Base-by-base conservation (phyloP, 148 eudicot genomes). In the Spergularia bocconei region DNA sequence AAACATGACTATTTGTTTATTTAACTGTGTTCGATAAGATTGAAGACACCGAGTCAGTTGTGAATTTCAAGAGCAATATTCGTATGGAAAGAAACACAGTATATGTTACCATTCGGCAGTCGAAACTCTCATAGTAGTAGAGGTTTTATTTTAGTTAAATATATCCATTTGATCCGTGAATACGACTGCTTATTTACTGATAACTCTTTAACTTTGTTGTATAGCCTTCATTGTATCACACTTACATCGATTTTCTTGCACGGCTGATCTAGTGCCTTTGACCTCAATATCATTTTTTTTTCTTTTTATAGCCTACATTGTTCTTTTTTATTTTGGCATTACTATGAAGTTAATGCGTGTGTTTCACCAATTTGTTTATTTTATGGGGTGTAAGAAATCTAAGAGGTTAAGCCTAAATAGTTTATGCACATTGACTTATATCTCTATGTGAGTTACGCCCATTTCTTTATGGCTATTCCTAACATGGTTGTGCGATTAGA, bases 91-190 rank as follows among this genome's bases (percentile, higher is more conserved):
- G 51, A 33, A 62, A 20, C 0, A 7, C 54, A 63, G 39, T 78
- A 21, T 71, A 63, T 25, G 12, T 44, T 47, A 60, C n/a, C 61
- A n/a, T 59, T 73, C 59, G 79, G 68, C 73, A 76, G 70, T 36
- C 15, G 19, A 20, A 51, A 77, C 69, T 63, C 70, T 8, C 72
- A 25, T 14, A 44, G 15, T 64, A 39, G 20, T n/a, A 36, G 17
- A 41, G 12, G 47, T 55, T 78, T 44, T 33, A 56, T 55, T 38
- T 56, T 51, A 44, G 56, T 56, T 65, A 41, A 72, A n/a, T 33
- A 47, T 19, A 12, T 25, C 23, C 25, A 23, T 38, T 47, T 23
- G 3, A n/a, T 38, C 76, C 80, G 48, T 66, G 47, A 65, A 65
- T 44, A 4, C 67, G 76, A 71, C n/a, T 16, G 54, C 48, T 6